phyloP scores from a whole-genome alignment of 2,329 filamentous ascomycete species.

The Sporothrix pseudoabietina region DNA sequence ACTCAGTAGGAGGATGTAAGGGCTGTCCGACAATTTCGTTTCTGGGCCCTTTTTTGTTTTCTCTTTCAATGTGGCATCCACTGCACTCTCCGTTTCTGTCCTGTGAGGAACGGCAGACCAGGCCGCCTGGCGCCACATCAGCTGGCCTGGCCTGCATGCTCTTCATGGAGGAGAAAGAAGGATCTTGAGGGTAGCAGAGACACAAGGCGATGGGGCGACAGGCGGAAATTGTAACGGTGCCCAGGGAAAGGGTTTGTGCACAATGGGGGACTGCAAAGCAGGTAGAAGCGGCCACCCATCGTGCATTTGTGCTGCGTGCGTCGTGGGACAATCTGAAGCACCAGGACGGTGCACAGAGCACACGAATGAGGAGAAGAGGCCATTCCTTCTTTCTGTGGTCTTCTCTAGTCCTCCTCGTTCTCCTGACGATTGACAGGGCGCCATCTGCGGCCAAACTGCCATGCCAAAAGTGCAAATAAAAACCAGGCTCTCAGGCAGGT shows the following conservation, averaged over 20 bases:
- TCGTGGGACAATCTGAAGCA: slow-evolving; percentile 24
- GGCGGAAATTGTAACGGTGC: background rate
- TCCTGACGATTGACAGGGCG: background rate
- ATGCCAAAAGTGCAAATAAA: background rate
- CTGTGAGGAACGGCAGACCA: slow-evolving; percentile 3
- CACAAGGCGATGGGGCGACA: background rate
- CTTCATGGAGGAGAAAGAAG: background rate
- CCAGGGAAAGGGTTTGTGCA: slow-evolving; percentile 2
- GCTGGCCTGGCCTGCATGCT: background rate
- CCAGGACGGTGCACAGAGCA: background rate
- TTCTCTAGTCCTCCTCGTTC: too few relatives aligned
- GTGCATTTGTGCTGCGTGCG: slow-evolving; percentile 15
- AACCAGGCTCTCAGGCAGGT: background rate
- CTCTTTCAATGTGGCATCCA: background rate
- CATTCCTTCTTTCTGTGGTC: background rate
- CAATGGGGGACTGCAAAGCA: background rate
- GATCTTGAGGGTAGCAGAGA: background rate
- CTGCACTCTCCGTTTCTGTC: background rate
- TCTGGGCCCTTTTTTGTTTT: background rate
- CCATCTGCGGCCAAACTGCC: background rate
- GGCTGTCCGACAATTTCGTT: background rate
- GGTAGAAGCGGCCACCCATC: slow-evolving; percentile 5
- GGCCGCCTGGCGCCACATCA: slow-evolving; percentile 6
- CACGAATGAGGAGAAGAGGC: background rate
- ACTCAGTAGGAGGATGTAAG: background rate